Evolutionary conservation across 202 grass and related monocot genomes (phyloP), one percentile per base, ranked within the genome.

Genomic region (Schoenoplectus tabernaemontani): DNA sequence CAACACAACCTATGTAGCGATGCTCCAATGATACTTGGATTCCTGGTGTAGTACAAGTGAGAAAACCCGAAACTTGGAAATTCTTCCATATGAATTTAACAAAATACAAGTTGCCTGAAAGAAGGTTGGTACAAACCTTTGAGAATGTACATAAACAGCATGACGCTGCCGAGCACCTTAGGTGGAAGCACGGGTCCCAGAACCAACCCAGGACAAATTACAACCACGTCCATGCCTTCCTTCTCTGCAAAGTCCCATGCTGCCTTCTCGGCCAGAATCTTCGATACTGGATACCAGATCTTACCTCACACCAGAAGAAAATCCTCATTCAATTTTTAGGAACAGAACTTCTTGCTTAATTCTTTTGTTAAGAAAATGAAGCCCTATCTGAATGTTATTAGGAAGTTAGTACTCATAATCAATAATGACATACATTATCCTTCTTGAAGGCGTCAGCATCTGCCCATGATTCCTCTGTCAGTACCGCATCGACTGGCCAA

Each of bases 401-500:
- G 54, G n/a, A 57, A 57, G 20, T 23, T 22, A 1, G 0, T 20
- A 57, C 20, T 8, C 1, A 57, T 22, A 57, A 20, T 20, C 54
- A 54, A 9, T 33, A n/a, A 37, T 57, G 26, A 16, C 81, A 84
- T 74, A 90, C 94, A 85, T 85, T 83, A 51, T 93, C 82, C 87
- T 94, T 83, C 86, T 90, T 43, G 81, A 86, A 94, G 86, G 87
- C 83, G 56, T 92, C 94, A 42, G 88, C 41, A 82, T 97, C 89
- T n/a, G 94, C 93, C 94, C 89, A 94, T 68, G 85, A 94, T 65
- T 84, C 83, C 84, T 97, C 91, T 48, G 91, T 88, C 64, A 30
- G 68, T 5, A 88, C 91, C 64, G 83, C 77, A 51, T 88, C 89
- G 7, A 79, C 85, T 36, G 94, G 91, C 94, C 94, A 97, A 36